Evolutionary conservation across 1,139 yeast genomes (phyloP), one percentile per base, ranked within the genome.

Genomic region (Candida sp.): DNA sequence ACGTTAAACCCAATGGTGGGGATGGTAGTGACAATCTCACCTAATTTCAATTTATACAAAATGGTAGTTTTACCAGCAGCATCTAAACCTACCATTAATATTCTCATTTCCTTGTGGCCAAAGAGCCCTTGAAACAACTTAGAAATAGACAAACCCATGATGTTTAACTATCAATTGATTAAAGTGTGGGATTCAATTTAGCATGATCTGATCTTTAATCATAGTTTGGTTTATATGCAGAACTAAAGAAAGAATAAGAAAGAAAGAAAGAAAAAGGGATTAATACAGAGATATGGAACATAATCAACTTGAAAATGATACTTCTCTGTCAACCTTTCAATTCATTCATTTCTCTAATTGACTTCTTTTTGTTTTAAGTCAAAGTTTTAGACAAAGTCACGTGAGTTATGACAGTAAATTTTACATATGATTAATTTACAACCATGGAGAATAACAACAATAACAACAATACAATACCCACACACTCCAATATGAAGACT

Each of bases 1-100:
- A 68, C 73, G 48, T 68, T 68, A 56, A 68, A 68, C 38, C 73
- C 73, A 53, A 68, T 68, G 43, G 73, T 68, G 52, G 73, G 73
- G 46, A 68, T 67, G 30, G 73, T 68, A 44, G 73, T 68, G 46
- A 68, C 73, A 43, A 68, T 67, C 55, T 68, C 73, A 29, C 73
- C 73, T 48, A 68, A 66, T 54, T 68, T 68, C 54, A 68, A 67
- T 57, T 68, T 68, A 56, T 68, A 68, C 50, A 68, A 66, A 44
- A 68, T 68, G 55, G 73, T 68, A 54, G 73, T 68, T 52, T 68
- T 68, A 64, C 73, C 73, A 40, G 73, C 73, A 39, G 73, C 73
- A 56, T 68, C 73, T 50, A 68, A 65, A 43, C 73, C 73, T 48
- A 68, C 73, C 73, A 68, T 68, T 51, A 68, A 66, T 47, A 68